phyloP scores from a whole-genome alignment of 2,329 filamentous ascomycete genomes.

The Neopestalotiopsis clavispora region DNA sequence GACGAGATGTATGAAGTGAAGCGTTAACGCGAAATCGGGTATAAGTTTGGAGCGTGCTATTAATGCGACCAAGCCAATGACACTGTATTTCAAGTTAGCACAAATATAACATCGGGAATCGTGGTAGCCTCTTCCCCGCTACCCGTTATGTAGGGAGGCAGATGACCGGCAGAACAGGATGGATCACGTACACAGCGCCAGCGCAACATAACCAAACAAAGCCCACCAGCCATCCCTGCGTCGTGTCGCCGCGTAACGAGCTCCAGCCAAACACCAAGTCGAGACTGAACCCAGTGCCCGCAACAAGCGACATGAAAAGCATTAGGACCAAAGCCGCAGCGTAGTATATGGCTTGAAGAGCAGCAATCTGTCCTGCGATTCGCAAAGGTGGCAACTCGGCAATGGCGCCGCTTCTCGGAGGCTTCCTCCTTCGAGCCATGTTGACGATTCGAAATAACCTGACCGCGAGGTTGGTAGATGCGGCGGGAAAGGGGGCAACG shows the following conservation, averaged over 20 bases:
- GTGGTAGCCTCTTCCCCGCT: too few species aligned
- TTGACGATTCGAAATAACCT: neutral
- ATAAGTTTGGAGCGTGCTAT: slow-evolving; percentile 92
- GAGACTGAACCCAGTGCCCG: slow-evolving; percentile 58
- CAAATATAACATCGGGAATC: neutral
- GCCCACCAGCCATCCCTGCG: slow-evolving; percentile 63
- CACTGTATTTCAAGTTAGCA: slow-evolving; percentile 53
- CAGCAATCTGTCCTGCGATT: slow-evolving; percentile 63
- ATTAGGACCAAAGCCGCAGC: slow-evolving; percentile 54
- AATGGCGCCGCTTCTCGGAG: slow-evolving; percentile 64
- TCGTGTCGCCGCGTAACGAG: slow-evolving; percentile 64
- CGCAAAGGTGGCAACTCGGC: slow-evolving; percentile 65
- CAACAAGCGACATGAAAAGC: slow-evolving; percentile 63
- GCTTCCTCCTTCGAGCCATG: slow-evolving; percentile 60
- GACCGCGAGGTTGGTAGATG: neutral
- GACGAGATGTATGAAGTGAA: slow-evolving; percentile 83
- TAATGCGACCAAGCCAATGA: slow-evolving; percentile 81
- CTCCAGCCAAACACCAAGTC: slow-evolving; percentile 64
- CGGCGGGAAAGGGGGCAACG: neutral
- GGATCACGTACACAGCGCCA: slow-evolving; percentile 56
- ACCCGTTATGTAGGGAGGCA: slow-evolving; percentile 4
- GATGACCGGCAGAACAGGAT: slow-evolving; percentile 8
- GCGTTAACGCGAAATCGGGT: slow-evolving; percentile 89
- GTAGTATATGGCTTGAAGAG: slow-evolving; percentile 63
- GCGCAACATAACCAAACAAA: slow-evolving; percentile 61